Conservation (phyloP, 2,329 filamentous ascomycete genomes). For the Mycogone perniciosa region DNA sequence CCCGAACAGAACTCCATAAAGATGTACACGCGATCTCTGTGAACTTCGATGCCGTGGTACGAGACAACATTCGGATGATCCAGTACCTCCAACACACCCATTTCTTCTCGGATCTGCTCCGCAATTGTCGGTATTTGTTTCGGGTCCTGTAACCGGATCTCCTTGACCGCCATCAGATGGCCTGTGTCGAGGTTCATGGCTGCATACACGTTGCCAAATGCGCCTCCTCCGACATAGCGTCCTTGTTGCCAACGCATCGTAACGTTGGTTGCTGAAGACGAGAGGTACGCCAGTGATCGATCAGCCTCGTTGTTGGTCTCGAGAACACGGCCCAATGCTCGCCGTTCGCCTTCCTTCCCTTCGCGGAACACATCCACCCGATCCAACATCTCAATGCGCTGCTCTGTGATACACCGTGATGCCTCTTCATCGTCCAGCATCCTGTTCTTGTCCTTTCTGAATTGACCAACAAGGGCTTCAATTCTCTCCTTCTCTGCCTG, state of each 20-base stretch:
- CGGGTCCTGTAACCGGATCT: constrained; percentile 93
- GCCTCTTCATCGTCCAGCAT: constrained; percentile 80
- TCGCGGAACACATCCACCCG: constrained; percentile 73
- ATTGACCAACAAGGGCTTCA: constrained; percentile 71
- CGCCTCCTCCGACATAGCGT: constrained; percentile 94
- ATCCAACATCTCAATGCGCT: constrained; percentile 66
- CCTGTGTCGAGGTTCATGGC: constrained; percentile 96
- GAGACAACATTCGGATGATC: constrained; percentile 97
- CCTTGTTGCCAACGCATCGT: constrained; percentile 97
- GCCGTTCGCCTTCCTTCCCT: constrained; percentile 75
- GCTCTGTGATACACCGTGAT: constrained; percentile 63
- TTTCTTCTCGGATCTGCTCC: constrained; percentile 90
- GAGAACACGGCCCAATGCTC: constrained; percentile 81
- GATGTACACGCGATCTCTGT: constrained; percentile 98
- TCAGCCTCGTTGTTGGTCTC: constrained; percentile 96
- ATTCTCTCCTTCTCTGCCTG: constrained; percentile 87
- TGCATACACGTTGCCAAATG: constrained; percentile 94
- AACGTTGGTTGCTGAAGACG: constrained; percentile 89
- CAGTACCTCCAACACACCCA: constrained; percentile 90
- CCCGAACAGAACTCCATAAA: constrained; percentile 99
- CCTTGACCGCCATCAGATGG: constrained; percentile 96
- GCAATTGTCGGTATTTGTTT: constrained; percentile 93
- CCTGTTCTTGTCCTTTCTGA: constrained; percentile 69
- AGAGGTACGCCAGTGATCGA: constrained; percentile 86
- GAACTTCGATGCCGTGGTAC: constrained; percentile 96